A percentile compares a stretch with the other conserved stretches of the same genome.
These are phyloP conservation scores for Poa annua DNA, from an alignment of 176 grass and related monocot species.

Conservation along the genomic window DNA sequence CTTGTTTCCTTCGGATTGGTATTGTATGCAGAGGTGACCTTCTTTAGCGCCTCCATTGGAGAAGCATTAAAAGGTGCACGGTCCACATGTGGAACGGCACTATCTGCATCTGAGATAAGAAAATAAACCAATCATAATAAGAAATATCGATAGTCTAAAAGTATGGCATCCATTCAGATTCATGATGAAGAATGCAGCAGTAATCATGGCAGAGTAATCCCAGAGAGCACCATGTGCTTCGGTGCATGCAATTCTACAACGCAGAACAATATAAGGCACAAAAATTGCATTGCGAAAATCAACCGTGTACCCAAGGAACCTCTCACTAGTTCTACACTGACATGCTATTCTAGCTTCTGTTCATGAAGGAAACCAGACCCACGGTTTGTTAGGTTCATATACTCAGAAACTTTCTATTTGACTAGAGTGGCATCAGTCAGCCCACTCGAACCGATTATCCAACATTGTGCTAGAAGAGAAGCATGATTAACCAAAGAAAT, in stretches of 20 bases:
- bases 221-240: neutral
- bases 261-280: conserved; percentile 12
- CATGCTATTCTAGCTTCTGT: neutral
- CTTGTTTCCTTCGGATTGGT: conserved; percentile 52
- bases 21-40: conserved; percentile 40
- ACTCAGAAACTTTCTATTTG: neutral
- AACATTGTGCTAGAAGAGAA: conserved; percentile 28
- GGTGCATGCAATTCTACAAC: too few relatives aligned
- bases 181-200: conserved; percentile 37
- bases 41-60: conserved; percentile 42
- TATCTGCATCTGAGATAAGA: conserved; percentile 47
- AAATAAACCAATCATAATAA: conserved; percentile 33
- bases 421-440: conserved; percentile 16
- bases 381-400: neutral
- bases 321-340: neutral
- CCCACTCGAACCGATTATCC: neutral
- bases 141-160: conserved; percentile 26
- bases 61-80: conserved; percentile 34
- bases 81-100: conserved; percentile 44
- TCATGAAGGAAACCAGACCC: conserved; percentile 12
- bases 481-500: conserved; percentile 27
- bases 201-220: conserved; percentile 26
- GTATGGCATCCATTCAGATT: conserved; percentile 16
- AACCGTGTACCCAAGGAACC: neutral
- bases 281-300: neutral